phyloP scores from a whole-genome alignment of 139 green algal species.

The Chlorella sp. region DNA sequence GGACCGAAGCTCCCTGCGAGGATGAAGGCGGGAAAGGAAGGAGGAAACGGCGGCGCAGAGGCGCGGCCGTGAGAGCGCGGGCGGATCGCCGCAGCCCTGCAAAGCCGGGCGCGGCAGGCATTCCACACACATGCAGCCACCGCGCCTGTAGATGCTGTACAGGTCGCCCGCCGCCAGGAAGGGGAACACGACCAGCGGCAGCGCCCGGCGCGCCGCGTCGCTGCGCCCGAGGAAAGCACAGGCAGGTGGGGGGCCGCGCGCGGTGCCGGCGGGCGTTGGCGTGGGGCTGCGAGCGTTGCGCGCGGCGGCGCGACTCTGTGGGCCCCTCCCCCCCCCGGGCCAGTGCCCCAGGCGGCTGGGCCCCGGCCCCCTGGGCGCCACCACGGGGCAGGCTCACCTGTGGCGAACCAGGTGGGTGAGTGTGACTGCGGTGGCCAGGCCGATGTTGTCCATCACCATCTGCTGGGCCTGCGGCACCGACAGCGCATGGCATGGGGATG shows the following conservation, averaged over 20 bases:
- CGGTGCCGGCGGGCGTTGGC: too few relatives aligned
- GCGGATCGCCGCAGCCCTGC: too few relatives aligned
- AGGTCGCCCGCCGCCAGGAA: constrained; percentile 69
- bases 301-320: too few relatives aligned
- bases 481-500: not conserved
- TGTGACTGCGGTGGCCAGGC: constrained; percentile 65
- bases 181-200: constrained; percentile 70
- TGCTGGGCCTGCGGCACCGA: constrained; percentile 72
- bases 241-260: too few relatives aligned
- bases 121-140: too few relatives aligned
- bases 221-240: too few relatives aligned
- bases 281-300: too few relatives aligned
- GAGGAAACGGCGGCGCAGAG: too few relatives aligned
- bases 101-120: too few relatives aligned
- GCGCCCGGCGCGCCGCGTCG: constrained; percentile 26
- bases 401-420: constrained; percentile 42
- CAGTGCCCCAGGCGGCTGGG: not conserved
- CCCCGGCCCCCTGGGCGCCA: constrained; percentile 10
- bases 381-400: not conserved
- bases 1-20: constrained; percentile 70
- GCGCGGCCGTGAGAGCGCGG: too few relatives aligned
- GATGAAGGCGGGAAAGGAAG: too few relatives aligned
- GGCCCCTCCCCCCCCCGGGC: too few relatives aligned
- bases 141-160: constrained; percentile 61
- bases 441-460: constrained; percentile 90